Base-by-base conservation (phyloP, 192 early-diverging fungal genomes). In the Coemansia sp. region DNA sequence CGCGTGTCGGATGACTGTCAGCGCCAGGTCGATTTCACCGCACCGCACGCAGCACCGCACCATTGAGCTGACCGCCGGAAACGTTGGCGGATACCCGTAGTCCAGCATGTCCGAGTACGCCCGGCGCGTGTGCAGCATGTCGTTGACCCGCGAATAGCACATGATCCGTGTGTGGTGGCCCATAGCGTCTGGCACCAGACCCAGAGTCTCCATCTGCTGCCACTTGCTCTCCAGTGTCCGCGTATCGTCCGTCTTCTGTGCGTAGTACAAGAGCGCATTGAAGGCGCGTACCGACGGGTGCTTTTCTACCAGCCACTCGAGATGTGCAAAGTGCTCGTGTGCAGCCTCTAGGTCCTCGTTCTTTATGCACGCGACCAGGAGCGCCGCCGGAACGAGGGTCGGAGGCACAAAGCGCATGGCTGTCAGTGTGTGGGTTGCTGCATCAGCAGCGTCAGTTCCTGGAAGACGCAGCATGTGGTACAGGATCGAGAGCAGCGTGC, bases 81-180 rank as follows among this genome's bases (percentile, higher is more conserved):
- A 26, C 5, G 64, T 57, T 1, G 69, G 69, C 46, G 63, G 65
- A 28, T 71, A 55, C 15, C 69, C 69, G 29, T 68, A 39, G 21
- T 77, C 69, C 25, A 77, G 58, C 75, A 77, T 71, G 34, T 77
- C 75, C 4, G 69, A 42, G 56, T 71, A 77, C 20, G 75, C 75
- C 1, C 75, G 59, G 13, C 75, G 68, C 34, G 75, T 77, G 55
- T 59, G 40, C 63, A 77, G 62, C 43, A 68, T 39, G 12, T 71
- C 57, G 34, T 71, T 65, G 7, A 10, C 8, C 49, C 26, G 39
- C 37, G 75, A 58, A 20, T 68, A 61, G 42, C 68, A 71, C 13
- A 30, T 23, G 1, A 77, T 62, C 20, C 75, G 75, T 21, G 57
- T 51, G 46, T 37, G 23, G 43, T 77, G 75, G 52, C 61, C 46